Evolutionary conservation across 2,329 filamentous ascomycete genomes (phyloP).

Genomic region (Fusarium euwallaceae): DNA sequence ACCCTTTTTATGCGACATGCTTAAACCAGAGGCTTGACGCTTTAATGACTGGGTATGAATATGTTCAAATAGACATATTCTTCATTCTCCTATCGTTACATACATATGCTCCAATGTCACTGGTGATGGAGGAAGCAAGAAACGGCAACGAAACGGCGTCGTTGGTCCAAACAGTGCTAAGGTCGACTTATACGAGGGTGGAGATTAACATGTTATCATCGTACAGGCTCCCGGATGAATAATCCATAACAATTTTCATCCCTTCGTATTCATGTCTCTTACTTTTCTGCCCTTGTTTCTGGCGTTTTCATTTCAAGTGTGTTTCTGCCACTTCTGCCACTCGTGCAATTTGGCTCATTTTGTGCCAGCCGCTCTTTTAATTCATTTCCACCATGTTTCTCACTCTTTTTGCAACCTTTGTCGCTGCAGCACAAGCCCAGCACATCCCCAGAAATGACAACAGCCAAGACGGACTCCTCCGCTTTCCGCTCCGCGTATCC

Average conservation of each 20-base stretch:
- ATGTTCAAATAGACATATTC: not conserved
- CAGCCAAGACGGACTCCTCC: not conserved
- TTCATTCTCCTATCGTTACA: not conserved
- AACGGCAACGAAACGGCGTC: not conserved
- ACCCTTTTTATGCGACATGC: not conserved
- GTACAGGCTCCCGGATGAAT: not conserved
- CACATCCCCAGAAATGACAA: not conserved
- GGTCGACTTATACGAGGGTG: not conserved
- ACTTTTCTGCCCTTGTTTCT: not conserved
- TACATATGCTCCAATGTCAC: not conserved
- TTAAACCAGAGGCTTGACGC: not conserved
- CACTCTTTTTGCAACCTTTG: not conserved
- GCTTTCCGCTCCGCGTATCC: not conserved
- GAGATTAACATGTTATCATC: not conserved
- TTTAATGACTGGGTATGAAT: not conserved
- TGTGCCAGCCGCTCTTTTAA: not conserved
- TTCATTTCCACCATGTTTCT: not conserved
- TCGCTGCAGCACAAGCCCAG: not conserved
- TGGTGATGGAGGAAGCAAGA: not conserved
- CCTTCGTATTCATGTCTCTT: not conserved
- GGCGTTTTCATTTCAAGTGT: not conserved
- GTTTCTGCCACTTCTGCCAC: not conserved
- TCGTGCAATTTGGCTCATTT: not conserved
- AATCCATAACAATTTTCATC: not conserved
- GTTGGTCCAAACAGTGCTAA: not conserved